Percentiles rank a stretch among this genome's conserved stretches.
Evolutionary conservation across 495 filamentous ascomycete genomes (phyloP).

Genomic region (Penicillium riverlandense): DNA sequence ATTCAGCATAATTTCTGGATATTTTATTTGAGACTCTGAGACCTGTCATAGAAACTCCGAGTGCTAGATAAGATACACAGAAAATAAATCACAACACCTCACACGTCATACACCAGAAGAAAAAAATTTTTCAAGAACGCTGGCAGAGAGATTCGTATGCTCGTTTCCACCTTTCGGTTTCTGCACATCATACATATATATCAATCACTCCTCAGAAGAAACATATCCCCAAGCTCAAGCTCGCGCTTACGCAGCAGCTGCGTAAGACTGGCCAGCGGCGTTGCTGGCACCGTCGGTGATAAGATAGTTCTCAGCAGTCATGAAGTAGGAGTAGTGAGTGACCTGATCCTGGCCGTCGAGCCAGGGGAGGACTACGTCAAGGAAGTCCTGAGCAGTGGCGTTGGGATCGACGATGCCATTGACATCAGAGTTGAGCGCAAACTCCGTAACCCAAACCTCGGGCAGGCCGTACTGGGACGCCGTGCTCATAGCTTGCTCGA

Average conservation of each 20-base stretch:
- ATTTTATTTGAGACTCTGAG: too few relatives aligned
- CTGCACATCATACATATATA: too few relatives aligned
- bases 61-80: too few relatives aligned
- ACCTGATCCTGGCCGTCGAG: conserved; percentile 61
- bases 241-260: conserved; percentile 3
- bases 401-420: conserved; percentile 29
- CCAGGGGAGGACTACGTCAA: conserved; percentile 49
- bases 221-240: neutral
- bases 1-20: too few relatives aligned
- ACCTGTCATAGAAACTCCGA: too few relatives aligned
- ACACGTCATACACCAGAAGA: too few relatives aligned
- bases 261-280: conserved; percentile 18
- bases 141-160: too few relatives aligned
- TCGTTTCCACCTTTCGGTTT: too few relatives aligned
- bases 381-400: conserved; percentile 49
- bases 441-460: conserved; percentile 79
- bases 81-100: too few relatives aligned
- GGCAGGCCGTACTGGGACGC: conserved; percentile 39
- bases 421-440: conserved; percentile 40
- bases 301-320: conserved; percentile 41
- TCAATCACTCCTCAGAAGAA: too few relatives aligned
- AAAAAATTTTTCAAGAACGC: too few relatives aligned
- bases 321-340: conserved; percentile 76
- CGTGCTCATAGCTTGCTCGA: conserved; percentile 42
- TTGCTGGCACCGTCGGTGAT: conserved; percentile 17